These are phyloP conservation scores for Beauveria caledonica DNA, from an alignment of 2,329 filamentous ascomycete species.

Conservation along the genomic window DNA sequence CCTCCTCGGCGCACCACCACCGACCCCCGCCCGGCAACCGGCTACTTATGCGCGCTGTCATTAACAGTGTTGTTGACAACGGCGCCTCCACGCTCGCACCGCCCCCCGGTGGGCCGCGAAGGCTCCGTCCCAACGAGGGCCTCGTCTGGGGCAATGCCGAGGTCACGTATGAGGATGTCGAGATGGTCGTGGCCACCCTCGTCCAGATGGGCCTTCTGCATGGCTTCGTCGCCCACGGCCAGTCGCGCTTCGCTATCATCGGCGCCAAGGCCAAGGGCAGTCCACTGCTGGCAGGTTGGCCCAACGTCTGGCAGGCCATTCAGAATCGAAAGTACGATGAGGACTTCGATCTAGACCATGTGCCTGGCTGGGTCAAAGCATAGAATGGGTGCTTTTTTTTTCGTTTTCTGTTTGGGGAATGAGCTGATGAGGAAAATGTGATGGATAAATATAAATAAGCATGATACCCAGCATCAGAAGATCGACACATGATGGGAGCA, in stretches of 20 bases:
- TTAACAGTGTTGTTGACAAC: conserved; percentile 34
- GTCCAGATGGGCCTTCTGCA: conserved; percentile 73
- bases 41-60: conserved; percentile 44
- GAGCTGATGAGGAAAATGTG: neutral
- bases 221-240: conserved; percentile 74
- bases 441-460: neutral
- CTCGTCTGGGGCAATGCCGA: conserved; percentile 55
- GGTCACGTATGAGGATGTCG: conserved; percentile 57
- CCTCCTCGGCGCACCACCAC: conserved; percentile 19
- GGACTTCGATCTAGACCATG: conserved; percentile 51
- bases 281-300: conserved; percentile 65
- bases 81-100: conserved; percentile 36
- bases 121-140: conserved; percentile 49
- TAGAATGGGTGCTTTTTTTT: neutral
- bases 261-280: conserved; percentile 62
- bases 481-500: neutral
- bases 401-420: no score
- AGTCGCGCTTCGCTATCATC: conserved; percentile 71
- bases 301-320: conserved; percentile 62
- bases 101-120: conserved; percentile 37
- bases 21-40: conserved; percentile 37
- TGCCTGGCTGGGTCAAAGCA: conserved; percentile 69
- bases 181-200: conserved; percentile 67
- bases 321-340: conserved; percentile 50
- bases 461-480: neutral